phyloP scores from a whole-genome alignment of 1,284 basidiomycete species.

The Rhodotorula sp. region DNA sequence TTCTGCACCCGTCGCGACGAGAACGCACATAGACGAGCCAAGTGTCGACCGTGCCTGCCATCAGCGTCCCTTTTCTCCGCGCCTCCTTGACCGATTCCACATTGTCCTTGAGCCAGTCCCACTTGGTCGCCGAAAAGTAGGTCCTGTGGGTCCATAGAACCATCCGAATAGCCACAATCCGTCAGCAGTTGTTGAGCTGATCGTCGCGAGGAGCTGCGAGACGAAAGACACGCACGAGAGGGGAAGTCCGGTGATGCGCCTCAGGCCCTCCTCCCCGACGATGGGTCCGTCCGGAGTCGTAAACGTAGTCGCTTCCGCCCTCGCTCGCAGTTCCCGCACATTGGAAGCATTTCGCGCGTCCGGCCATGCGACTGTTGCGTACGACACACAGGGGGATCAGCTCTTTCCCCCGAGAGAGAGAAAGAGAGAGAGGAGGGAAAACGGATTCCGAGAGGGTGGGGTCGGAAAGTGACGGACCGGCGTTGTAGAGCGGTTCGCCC shows the following conservation, averaged over 20 bases:
- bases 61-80: constrained; percentile 74
- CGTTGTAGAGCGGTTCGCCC: constrained; percentile 73
- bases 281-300: constrained; percentile 35
- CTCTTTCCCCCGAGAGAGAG: too few relatives aligned
- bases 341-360: constrained; percentile 84
- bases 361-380: constrained; percentile 85
- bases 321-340: constrained; percentile 73
- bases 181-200: not conserved
- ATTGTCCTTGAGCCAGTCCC: constrained; percentile 95
- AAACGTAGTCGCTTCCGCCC: constrained; percentile 56
- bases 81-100: constrained; percentile 74
- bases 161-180: not conserved
- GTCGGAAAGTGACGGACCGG: constrained; percentile 29
- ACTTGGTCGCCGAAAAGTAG: constrained; percentile 94
- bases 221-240: constrained; percentile 56
- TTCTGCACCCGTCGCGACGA: not conserved
- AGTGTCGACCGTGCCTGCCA: constrained; percentile 93
- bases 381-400: not conserved
- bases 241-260: constrained; percentile 78
- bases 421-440: too few relatives aligned
- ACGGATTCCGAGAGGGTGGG: too few relatives aligned
- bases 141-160: constrained; percentile 53
- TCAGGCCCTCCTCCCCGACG: constrained; percentile 62
- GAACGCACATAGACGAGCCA: constrained; percentile 85
- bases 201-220: not conserved